These are phyloP conservation scores for Aphanoascus verrucosus DNA, from an alignment of 2,329 filamentous ascomycete genomes.

Conservation along the genomic window DNA sequence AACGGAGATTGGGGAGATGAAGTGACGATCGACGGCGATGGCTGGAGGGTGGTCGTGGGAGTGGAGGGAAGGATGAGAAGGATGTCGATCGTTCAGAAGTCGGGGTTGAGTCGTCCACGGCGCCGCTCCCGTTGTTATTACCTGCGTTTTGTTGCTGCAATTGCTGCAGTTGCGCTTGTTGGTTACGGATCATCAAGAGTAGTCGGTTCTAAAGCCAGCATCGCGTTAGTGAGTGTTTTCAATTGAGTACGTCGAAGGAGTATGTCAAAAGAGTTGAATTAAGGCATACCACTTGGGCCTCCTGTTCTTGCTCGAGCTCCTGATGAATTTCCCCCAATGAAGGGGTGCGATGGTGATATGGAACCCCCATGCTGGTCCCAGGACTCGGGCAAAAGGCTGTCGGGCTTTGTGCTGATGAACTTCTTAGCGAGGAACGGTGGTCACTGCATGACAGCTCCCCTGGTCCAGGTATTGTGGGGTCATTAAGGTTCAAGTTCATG, in stretches of 20 bases:
- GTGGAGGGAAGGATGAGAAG: slow-evolving; percentile 26
- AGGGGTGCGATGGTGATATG: slow-evolving; percentile 39
- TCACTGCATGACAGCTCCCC: slow-evolving; percentile 32
- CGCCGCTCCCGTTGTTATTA: slow-evolving; percentile 24
- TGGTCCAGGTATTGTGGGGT: slow-evolving; percentile 27
- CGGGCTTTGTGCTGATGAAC: slow-evolving; percentile 35
- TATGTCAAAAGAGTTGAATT: slow-evolving; percentile 38
- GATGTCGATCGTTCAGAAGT: slow-evolving; percentile 34
- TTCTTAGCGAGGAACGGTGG: slow-evolving; percentile 28
- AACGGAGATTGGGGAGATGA: slow-evolving; percentile 23
- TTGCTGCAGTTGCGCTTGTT: slow-evolving; percentile 37
- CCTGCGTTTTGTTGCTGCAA: slow-evolving; percentile 24
- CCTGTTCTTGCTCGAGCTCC: slow-evolving; percentile 42
- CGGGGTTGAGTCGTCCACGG: slow-evolving; percentile 36
- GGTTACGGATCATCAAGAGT: slow-evolving; percentile 40
- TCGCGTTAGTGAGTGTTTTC: slow-evolving; percentile 30
- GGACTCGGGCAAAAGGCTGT: slow-evolving; percentile 34
- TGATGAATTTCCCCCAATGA: slow-evolving; percentile 42
- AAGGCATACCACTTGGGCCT: slow-evolving; percentile 40
- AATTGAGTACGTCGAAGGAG: too few species aligned
- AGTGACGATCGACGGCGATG: slow-evolving; percentile 25
- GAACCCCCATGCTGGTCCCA: slow-evolving; percentile 35
- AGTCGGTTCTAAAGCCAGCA: slow-evolving; percentile 35
- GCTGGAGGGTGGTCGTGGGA: slow-evolving; percentile 19
- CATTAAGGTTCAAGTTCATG: slow-evolving; percentile 32